Percentiles rank a stretch among this genome's conserved stretches.
These are phyloP conservation scores for Amanita pseudoporphyria DNA, from an alignment of 768 basidiomycete species.

Conservation along the genomic window DNA sequence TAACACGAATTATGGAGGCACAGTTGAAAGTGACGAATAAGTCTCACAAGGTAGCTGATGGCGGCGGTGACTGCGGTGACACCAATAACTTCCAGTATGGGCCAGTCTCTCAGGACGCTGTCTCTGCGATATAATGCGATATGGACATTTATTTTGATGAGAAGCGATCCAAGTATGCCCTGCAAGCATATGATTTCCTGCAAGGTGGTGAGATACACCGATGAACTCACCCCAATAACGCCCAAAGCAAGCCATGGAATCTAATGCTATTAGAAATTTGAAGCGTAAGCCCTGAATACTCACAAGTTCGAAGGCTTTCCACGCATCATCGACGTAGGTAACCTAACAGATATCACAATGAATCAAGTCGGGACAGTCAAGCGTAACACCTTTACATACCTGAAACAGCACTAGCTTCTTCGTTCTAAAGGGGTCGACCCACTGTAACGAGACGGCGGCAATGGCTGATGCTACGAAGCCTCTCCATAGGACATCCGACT, in stretches of 20 bases:
- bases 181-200: conserved; percentile 16
- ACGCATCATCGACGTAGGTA: conserved; percentile 47
- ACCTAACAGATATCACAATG: conserved; percentile 25
- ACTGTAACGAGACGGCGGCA: conserved; percentile 77
- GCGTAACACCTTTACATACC: conserved; percentile 22
- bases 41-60: conserved; percentile 53
- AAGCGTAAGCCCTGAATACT: conserved; percentile 9
- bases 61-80: conserved; percentile 61
- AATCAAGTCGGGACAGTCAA: neutral
- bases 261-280: conserved; percentile 21
- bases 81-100: conserved; percentile 53
- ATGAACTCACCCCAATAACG: conserved; percentile 43
- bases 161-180: conserved; percentile 56
- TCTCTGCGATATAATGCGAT: conserved; percentile 52
- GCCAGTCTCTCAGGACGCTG: conserved; percentile 48
- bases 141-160: conserved; percentile 59
- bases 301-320: conserved; percentile 69
- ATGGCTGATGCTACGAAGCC: conserved; percentile 88
- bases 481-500: conserved; percentile 73
- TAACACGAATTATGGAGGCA: neutral
- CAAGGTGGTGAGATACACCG: neutral
- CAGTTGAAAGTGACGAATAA: neutral
- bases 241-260: conserved; percentile 63
- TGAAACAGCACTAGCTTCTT: conserved; percentile 77
- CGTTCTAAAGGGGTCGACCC: conserved; percentile 80